Conservation (phyloP, 768 basidiomycete species). For the Tylopilus plumbeoviolaceoides region DNA sequence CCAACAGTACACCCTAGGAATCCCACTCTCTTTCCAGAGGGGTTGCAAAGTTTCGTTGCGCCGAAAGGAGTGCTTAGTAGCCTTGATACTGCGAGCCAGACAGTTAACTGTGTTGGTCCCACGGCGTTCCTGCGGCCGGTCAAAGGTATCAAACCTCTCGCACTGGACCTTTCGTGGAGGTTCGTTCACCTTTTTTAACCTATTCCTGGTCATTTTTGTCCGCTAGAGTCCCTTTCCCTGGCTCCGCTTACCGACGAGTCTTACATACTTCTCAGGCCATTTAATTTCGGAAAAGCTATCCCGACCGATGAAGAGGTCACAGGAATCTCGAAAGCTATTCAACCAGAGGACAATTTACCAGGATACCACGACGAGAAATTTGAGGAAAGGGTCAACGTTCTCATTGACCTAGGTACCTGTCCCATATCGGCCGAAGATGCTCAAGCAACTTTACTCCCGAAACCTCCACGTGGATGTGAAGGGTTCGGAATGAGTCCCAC, state of each 20-base stretch:
- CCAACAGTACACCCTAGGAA: conserved; percentile 46
- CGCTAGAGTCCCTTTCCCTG: background rate
- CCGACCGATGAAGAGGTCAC: conserved; percentile 32
- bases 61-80: conserved; percentile 13
- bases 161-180: conserved; percentile 67
- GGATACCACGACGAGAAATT: conserved; percentile 15
- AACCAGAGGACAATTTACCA: conserved; percentile 8
- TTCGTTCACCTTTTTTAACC: conserved; percentile 28
- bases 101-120: conserved; percentile 1
- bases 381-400: conserved; percentile 2
- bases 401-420: conserved; percentile 9
- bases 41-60: conserved; percentile 26
- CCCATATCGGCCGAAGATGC: conserved; percentile 9
- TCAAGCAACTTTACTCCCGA: conserved; percentile 3
- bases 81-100: background rate
- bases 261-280: conserved; percentile 36
- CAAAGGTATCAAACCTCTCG: conserved; percentile 55
- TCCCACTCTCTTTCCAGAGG: conserved; percentile 31
- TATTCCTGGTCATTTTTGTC: background rate
- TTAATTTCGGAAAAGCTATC: conserved; percentile 37
- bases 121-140: conserved; percentile 43
- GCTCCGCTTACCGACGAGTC: background rate
- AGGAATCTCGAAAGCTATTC: conserved; percentile 14
- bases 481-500: conserved; percentile 26
- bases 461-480: conserved; percentile 18